phyloP scores from a whole-genome alignment of 345 rosid species.

The Noccaea caerulescens region DNA sequence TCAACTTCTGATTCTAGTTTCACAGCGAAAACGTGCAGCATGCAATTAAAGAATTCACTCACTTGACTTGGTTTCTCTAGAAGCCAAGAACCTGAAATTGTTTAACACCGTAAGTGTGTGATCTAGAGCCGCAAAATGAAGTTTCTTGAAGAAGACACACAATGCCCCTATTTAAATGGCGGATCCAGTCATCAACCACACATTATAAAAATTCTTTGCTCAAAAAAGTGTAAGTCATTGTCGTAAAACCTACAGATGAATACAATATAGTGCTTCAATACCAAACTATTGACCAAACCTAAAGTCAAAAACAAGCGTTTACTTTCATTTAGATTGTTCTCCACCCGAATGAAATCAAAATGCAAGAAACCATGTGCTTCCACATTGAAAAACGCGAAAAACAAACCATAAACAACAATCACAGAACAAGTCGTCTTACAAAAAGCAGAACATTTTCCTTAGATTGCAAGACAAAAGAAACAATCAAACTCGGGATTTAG shows the following conservation, averaged over 20 bases:
- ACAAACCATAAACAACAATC: conserved; percentile 2
- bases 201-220: neutral
- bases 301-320: too few relatives aligned
- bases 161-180: neutral
- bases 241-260: conserved; percentile 36
- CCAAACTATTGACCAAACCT: conserved; percentile 38
- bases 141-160: conserved; percentile 17
- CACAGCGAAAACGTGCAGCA: conserved; percentile 32
- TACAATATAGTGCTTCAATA: conserved; percentile 34
- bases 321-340: conserved; percentile 13
- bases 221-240: conserved; percentile 35
- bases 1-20: conserved; percentile 21
- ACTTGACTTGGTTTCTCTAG: conserved; percentile 29
- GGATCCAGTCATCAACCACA: conserved; percentile 26
- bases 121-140: conserved; percentile 10
- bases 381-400: conserved; percentile 19
- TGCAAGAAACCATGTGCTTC: conserved; percentile 39
- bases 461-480: conserved; percentile 42
- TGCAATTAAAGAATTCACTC: neutral
- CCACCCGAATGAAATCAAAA: neutral
- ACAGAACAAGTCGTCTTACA: conserved; percentile 22
- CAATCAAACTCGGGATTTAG: conserved; percentile 35
- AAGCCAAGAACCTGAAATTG: conserved; percentile 33
- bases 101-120: conserved; percentile 4
- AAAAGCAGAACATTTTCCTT: conserved; percentile 43